Percentiles rank a stretch among this genome's conserved stretches.
Evolutionary conservation across 1,139 yeast genomes (phyloP).

Genomic region (Suhomyces chickasaworum): DNA sequence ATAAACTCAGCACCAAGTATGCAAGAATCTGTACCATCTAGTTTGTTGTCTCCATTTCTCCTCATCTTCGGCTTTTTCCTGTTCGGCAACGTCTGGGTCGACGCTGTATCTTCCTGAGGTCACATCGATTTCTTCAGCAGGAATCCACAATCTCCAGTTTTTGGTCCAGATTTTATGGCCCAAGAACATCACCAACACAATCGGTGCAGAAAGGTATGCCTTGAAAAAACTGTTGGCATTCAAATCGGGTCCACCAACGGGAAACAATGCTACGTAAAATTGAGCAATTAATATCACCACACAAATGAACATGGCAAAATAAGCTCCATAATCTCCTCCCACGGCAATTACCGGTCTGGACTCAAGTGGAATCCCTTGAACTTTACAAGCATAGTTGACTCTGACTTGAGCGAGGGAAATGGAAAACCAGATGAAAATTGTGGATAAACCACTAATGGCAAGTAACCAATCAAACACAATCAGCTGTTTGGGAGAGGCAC

Average conservation of each 20-base stretch:
- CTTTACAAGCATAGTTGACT: slow-evolving; percentile 24
- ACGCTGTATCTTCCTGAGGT: slow-evolving; percentile 53
- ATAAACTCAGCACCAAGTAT: slow-evolving; percentile 15
- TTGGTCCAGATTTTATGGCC: slow-evolving; percentile 52
- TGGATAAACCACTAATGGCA: slow-evolving; percentile 42
- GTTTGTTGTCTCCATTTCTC: slow-evolving; percentile 13
- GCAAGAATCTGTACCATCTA: slow-evolving; percentile 14
- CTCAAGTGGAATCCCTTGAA: slow-evolving; percentile 18
- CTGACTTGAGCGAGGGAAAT: slow-evolving; percentile 26
- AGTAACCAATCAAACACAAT: slow-evolving; percentile 40
- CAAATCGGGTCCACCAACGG: slow-evolving; percentile 33
- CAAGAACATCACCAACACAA: slow-evolving; percentile 49
- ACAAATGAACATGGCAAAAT: slow-evolving; percentile 22
- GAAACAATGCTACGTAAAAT: slow-evolving; percentile 44
- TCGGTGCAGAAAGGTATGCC: slow-evolving; percentile 56
- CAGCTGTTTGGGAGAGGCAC: slow-evolving; percentile 17
- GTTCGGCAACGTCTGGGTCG: slow-evolving; percentile 26
- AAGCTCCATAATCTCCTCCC: slow-evolving; percentile 21
- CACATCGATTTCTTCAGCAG: slow-evolving; percentile 50
- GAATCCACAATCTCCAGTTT: slow-evolving; percentile 42
- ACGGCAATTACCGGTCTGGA: slow-evolving; percentile 17
- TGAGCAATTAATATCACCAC: slow-evolving; percentile 36
- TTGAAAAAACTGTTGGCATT: slow-evolving; percentile 49
- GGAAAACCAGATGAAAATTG: slow-evolving; percentile 42
- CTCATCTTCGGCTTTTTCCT: slow-evolving; percentile 12